These are phyloP conservation scores for Eruca vesicaria DNA, from an alignment of 441 rosid species.

Conservation along the genomic window DNA sequence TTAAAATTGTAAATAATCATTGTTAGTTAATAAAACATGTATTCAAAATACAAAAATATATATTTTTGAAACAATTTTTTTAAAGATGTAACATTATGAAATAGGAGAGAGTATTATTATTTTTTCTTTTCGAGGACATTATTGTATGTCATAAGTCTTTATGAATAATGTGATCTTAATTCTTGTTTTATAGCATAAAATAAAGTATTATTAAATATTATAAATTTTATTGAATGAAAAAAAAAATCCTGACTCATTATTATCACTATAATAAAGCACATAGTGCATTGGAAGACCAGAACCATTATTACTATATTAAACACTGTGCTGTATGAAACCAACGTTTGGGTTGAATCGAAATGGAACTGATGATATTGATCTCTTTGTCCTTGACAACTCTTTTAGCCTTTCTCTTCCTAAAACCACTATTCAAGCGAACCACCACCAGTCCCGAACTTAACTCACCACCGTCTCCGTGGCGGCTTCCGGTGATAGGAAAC, in stretches of 20 bases:
- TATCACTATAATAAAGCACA: no score
- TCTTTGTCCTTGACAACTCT: neutral
- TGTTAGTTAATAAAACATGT: no score
- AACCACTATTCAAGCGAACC: neutral
- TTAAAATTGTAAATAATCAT: no score
- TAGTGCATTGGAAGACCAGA: no score
- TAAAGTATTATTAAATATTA: no score
- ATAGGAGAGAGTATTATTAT: no score
- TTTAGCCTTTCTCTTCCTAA: neutral
- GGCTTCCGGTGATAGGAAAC: neutral
- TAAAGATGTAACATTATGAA: no score
- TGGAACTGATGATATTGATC: neutral
- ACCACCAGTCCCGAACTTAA: neutral
- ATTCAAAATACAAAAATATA: no score
- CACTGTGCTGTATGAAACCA: neutral
- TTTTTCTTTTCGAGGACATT: neutral
- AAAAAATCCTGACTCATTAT: no score
- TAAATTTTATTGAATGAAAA: no score
- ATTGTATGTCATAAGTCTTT: neutral
- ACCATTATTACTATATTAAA: neutral
- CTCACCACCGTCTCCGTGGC: neutral
- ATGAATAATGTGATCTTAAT: neutral
- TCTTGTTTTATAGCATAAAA: no score
- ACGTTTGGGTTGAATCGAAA: neutral
- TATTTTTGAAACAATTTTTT: no score